phyloP scores from a whole-genome alignment of 495 filamentous ascomycete species.

The Astrothelium macrocarpum region DNA sequence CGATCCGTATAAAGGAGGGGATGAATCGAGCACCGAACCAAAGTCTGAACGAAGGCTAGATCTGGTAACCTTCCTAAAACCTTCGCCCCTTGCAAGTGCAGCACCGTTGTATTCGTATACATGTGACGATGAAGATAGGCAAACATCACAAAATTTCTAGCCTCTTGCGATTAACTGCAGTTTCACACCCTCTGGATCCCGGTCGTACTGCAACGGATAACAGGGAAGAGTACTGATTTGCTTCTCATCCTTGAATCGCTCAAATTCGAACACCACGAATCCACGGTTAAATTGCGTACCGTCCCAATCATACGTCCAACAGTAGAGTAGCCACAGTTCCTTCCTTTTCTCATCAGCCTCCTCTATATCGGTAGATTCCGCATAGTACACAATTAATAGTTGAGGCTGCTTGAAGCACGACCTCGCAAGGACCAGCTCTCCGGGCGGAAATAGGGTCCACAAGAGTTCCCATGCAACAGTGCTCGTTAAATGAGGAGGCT shows the following conservation, averaged over 20 bases:
- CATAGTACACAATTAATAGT: background rate
- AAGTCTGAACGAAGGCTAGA: background rate
- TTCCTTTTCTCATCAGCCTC: background rate
- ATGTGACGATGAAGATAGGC: background rate
- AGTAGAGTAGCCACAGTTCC: background rate
- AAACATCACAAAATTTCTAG: background rate
- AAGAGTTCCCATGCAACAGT: background rate
- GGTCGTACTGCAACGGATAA: background rate
- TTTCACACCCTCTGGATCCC: background rate
- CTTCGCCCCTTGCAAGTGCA: background rate
- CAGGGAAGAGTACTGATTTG: background rate
- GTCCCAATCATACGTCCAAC: background rate
- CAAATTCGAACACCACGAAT: background rate
- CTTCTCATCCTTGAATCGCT: background rate
- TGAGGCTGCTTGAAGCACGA: slow-evolving; percentile 1
- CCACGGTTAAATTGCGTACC: background rate
- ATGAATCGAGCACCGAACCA: background rate
- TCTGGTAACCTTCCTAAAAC: background rate
- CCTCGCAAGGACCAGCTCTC: background rate
- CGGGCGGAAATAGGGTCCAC: background rate
- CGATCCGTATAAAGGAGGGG: background rate
- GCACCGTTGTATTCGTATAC: background rate
- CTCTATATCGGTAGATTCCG: background rate
- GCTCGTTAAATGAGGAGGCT: background rate
- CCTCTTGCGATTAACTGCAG: background rate